A percentile compares a stretch with the other conserved stretches of the same genome.
phyloP scores from a whole-genome alignment of 495 filamentous ascomycete genomes.

The Lasiosphaeria miniovina region DNA sequence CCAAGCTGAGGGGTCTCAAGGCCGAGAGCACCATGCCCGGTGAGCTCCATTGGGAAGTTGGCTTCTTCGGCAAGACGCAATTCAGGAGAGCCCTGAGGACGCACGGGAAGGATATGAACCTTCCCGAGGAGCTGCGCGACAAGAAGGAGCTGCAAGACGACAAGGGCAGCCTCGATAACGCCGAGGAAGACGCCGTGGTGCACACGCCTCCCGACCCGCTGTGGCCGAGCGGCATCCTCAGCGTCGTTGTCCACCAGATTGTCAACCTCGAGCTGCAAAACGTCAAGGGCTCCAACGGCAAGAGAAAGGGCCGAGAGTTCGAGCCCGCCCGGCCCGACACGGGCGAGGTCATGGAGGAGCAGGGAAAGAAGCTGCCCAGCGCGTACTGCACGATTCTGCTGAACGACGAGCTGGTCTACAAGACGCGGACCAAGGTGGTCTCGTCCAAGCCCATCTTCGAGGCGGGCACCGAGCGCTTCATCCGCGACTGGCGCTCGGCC shows the following conservation, averaged over 20 bases:
- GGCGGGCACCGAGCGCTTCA: constrained; percentile 87
- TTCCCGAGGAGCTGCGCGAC: constrained; percentile 69
- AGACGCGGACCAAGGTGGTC: constrained; percentile 85
- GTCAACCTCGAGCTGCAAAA: constrained; percentile 88
- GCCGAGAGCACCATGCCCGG: constrained; percentile 87
- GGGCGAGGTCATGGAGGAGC: constrained; percentile 80
- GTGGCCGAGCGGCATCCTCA: constrained; percentile 85
- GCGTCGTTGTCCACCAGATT: constrained; percentile 86
- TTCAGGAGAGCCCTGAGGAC: constrained; percentile 78
- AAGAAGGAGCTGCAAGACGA: constrained; percentile 82
- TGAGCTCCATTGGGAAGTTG: constrained; percentile 92
- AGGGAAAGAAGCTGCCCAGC: constrained; percentile 72
- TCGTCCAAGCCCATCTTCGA: constrained; percentile 96
- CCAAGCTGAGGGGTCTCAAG: constrained; percentile 74
- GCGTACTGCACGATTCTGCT: constrained; percentile 87
- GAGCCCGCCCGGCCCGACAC: constrained; percentile 82
- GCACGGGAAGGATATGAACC: constrained; percentile 74
- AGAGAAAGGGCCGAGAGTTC: constrained; percentile 76
- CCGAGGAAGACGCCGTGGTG: constrained; percentile 75
- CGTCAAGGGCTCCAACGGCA: constrained; percentile 64
- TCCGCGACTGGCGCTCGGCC: constrained; percentile 89
- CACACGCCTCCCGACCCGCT: constrained; percentile 91
- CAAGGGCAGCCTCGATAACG: constrained; percentile 71
- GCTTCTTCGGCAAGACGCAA: constrained; percentile 86
- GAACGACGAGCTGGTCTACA: constrained; percentile 90